phyloP scores from a whole-genome alignment of 108 stramenopile genomes.

The Nitzschia sp. region DNA sequence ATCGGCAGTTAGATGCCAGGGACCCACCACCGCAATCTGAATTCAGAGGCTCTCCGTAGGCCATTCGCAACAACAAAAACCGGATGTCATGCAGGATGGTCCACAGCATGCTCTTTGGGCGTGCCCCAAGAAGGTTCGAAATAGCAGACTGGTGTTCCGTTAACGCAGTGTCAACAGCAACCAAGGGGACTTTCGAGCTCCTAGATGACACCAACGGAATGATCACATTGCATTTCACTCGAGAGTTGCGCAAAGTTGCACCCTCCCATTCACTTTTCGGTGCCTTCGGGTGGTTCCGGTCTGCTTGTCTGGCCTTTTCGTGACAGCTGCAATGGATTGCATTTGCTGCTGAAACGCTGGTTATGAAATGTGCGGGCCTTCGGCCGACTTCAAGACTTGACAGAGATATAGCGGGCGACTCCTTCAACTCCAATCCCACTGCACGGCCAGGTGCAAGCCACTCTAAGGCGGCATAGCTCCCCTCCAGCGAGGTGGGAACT shows the following conservation, averaged over 20 bases:
- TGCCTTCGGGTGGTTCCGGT: constrained; percentile 72
- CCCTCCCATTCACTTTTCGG: constrained; percentile 90
- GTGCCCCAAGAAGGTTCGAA: constrained; percentile 60
- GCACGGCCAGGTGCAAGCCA: constrained; percentile 48
- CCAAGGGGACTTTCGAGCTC: constrained; percentile 67
- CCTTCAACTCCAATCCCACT: constrained; percentile 51
- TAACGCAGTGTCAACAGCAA: constrained; percentile 66
- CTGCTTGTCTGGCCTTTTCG: constrained; percentile 64
- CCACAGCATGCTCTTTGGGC: constrained; percentile 80
- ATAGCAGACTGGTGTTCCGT: constrained; percentile 64
- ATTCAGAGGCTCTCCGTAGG: constrained; percentile 74
- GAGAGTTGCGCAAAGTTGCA: constrained; percentile 72
- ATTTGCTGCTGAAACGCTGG: constrained; percentile 82
- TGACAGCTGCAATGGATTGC: constrained; percentile 83
- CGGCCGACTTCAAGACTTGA: constrained; percentile 33
- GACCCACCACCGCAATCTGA: constrained; percentile 84
- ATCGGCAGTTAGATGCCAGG: constrained; percentile 67
- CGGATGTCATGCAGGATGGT: constrained; percentile 72
- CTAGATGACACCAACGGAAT: constrained; percentile 78
- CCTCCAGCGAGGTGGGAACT: constrained; percentile 45
- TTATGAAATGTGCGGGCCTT: constrained; percentile 44
- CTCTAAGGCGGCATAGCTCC: constrained; percentile 26
- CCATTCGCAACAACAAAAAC: constrained; percentile 70
- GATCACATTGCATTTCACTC: constrained; percentile 81
- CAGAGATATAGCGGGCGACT: constrained; percentile 32